Evolutionary conservation across 1,284 basidiomycete genomes (phyloP).

Genomic region (Puccinia coronata): DNA sequence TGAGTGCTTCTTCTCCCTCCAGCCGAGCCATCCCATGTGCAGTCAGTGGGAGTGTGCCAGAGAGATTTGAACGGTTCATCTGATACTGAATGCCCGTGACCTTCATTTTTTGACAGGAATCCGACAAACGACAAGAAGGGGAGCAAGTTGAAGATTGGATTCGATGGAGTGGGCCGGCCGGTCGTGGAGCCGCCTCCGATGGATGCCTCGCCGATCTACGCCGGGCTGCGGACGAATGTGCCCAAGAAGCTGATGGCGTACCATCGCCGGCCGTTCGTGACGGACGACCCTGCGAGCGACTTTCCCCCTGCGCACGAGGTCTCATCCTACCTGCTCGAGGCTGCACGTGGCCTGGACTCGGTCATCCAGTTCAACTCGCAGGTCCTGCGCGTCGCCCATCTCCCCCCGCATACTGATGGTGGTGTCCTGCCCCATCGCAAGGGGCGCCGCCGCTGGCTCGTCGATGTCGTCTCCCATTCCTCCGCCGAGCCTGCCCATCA

Average conservation of each 20-base stretch:
- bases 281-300: neutral
- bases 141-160: conserved; percentile 52
- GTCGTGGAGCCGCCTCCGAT: conserved; percentile 14
- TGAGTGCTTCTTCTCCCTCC: neutral
- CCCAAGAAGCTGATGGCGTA: conserved; percentile 57
- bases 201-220: conserved; percentile 55
- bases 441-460: neutral
- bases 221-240: conserved; percentile 57
- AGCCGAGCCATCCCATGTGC: neutral
- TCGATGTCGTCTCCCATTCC: neutral
- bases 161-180: conserved; percentile 50
- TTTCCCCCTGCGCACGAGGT: conserved; percentile 55
- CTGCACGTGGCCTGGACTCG: neutral
- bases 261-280: conserved; percentile 53
- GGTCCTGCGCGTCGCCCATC: conserved; percentile 50
- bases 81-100: neutral
- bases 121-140: conserved; percentile 53
- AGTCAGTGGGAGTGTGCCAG: neutral
- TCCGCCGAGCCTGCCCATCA: neutral
- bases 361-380: conserved; percentile 51
- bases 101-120: neutral
- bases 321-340: conserved; percentile 53
- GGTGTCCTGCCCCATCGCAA: neutral
- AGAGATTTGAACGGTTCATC: no score
- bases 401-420: neutral